Evolutionary conservation across 495 filamentous ascomycete genomes (phyloP).

Genomic region (Aspergillus kassunensis): DNA sequence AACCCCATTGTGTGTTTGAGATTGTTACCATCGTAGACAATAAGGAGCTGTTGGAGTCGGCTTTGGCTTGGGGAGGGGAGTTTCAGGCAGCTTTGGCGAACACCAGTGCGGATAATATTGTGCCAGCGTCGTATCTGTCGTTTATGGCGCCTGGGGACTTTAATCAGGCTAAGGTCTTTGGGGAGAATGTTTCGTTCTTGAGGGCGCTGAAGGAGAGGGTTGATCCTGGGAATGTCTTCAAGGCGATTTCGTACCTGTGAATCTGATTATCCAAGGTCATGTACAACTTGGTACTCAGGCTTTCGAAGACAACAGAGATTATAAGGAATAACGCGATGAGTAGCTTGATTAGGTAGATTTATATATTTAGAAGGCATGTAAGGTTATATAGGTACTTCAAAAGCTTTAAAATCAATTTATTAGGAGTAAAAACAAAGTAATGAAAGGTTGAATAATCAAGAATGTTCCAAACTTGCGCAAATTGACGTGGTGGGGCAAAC

Average conservation of each 20-base stretch:
- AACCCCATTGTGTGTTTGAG: slow-evolving; percentile 39
- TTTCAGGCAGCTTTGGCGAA: slow-evolving; percentile 15
- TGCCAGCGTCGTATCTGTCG: slow-evolving; percentile 30
- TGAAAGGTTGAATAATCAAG: no score
- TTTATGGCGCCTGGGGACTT: slow-evolving; percentile 9
- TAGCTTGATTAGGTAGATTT: no score
- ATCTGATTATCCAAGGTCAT: background rate
- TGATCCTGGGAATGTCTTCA: slow-evolving; percentile 32
- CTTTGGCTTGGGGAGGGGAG: slow-evolving; percentile 24
- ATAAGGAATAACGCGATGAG: no score
- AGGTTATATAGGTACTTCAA: no score
- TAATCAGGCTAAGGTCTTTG: slow-evolving; percentile 16
- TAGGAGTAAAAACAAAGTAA: no score
- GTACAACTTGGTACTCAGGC: no score
- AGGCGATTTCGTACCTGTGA: background rate
- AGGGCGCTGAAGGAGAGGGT: slow-evolving; percentile 24
- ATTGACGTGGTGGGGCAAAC: no score
- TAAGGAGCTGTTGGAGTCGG: background rate
- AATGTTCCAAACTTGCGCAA: no score
- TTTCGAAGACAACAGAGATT: no score
- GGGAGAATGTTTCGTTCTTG: slow-evolving; percentile 15
- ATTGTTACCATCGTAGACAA: slow-evolving; percentile 19
- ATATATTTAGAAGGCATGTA: no score
- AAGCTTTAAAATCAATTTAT: no score
- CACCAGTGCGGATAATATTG: slow-evolving; percentile 16